These are phyloP conservation scores for Xerocomus potaroensis DNA, from an alignment of 768 basidiomycete genomes.

Conservation along the genomic window DNA sequence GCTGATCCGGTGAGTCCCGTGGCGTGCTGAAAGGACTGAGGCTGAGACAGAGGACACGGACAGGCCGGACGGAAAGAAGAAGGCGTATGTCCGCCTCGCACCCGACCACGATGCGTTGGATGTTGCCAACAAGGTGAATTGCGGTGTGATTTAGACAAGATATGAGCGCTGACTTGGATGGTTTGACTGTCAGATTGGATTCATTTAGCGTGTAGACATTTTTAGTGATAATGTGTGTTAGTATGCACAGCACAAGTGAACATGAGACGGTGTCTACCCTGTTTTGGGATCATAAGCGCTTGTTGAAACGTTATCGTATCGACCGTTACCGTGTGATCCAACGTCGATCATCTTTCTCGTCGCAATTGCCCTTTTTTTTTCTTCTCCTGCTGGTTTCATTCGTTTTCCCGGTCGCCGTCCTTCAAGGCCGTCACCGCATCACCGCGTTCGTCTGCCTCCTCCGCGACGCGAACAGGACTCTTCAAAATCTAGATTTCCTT, in stretches of 20 bases:
- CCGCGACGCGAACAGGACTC: neutral
- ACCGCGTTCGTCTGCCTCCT: neutral
- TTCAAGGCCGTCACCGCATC: constrained; percentile 16
- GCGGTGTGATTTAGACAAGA: too few relatives aligned
- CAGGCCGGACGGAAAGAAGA: constrained; percentile 98
- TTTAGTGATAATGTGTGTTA: too few relatives aligned
- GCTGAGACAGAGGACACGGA: constrained; percentile 4
- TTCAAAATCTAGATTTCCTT: neutral
- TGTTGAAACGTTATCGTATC: neutral
- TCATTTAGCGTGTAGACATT: too few relatives aligned
- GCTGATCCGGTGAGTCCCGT: constrained; percentile 75
- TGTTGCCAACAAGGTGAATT: constrained; percentile 89
- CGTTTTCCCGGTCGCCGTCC: constrained; percentile 6
- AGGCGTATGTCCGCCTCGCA: constrained; percentile 95
- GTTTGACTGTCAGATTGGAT: constrained; percentile 96
- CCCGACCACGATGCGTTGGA: constrained; percentile 96
- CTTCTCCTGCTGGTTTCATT: neutral
- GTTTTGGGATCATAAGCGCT: neutral
- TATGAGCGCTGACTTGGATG: constrained; percentile 1
- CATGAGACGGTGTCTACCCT: neutral
- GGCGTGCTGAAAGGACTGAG: neutral
- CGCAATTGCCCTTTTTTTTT: neutral
- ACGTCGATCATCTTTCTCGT: constrained; percentile 8
- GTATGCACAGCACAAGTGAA: too few relatives aligned
- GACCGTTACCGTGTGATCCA: constrained; percentile 18